Conservation (phyloP, 805 yeast species). For the Nakazawaea peltata region DNA sequence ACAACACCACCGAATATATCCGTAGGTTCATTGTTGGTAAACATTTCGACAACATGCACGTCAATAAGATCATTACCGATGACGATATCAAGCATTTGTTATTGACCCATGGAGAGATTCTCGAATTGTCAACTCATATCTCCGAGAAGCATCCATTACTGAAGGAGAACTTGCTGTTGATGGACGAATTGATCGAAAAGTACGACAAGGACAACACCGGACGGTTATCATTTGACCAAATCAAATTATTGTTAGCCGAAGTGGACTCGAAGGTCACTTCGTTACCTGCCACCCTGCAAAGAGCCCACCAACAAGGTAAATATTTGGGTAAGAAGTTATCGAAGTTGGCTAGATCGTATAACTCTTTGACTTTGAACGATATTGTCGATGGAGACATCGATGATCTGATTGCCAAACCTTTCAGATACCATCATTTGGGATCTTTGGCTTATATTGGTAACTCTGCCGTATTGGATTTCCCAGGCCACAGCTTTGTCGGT, state of each 20-base stretch:
- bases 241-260: constrained; percentile 39
- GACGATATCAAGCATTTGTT: constrained; percentile 42
- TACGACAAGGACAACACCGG: constrained; percentile 43
- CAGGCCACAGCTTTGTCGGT: constrained; percentile 54
- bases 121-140: constrained; percentile 38
- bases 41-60: constrained; percentile 25
- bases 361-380: constrained; percentile 34
- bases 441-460: constrained; percentile 64
- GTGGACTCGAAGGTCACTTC: constrained; percentile 59
- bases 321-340: constrained; percentile 55
- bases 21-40: constrained; percentile 36
- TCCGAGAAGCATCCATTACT: constrained; percentile 50
- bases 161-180: constrained; percentile 42
- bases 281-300: constrained; percentile 68
- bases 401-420: constrained; percentile 46
- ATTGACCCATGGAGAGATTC: constrained; percentile 39
- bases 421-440: constrained; percentile 56
- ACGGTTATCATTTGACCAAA: constrained; percentile 42
- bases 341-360: constrained; percentile 38
- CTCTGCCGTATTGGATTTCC: constrained; percentile 60
- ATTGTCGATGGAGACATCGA: constrained; percentile 48
- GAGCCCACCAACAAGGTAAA: constrained; percentile 65
- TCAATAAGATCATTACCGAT: constrained; percentile 30
- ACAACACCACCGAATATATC: constrained; percentile 44
- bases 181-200: constrained; percentile 42